These are phyloP conservation scores for Cyberlindnera suaveolens DNA, from an alignment of 805 yeast genomes.

Conservation along the genomic window DNA sequence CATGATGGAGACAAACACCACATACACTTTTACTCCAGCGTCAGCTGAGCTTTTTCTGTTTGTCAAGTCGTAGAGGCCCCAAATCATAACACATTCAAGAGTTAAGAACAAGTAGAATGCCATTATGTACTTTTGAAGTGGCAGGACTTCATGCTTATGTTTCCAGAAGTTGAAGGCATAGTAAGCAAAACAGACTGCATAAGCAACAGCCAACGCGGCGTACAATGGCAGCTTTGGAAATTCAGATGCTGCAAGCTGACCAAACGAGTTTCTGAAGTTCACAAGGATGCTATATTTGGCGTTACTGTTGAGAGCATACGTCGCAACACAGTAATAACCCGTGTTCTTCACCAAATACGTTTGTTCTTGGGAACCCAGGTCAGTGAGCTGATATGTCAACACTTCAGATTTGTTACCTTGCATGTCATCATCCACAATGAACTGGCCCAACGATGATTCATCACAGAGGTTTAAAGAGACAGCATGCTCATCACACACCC, in stretches of 20 bases:
- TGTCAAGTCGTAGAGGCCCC: slow-evolving; percentile 86
- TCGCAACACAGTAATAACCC: slow-evolving; percentile 89
- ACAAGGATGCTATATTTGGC: slow-evolving; percentile 54
- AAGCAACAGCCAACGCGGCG: slow-evolving; percentile 77
- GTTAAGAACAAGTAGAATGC: slow-evolving; percentile 81
- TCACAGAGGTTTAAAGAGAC: slow-evolving; percentile 52
- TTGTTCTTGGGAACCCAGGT: slow-evolving; percentile 54
- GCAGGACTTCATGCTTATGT: slow-evolving; percentile 80
- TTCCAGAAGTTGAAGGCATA: slow-evolving; percentile 82
- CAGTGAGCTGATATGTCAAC: slow-evolving; percentile 46
- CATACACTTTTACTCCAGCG: slow-evolving; percentile 62
- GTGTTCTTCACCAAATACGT: slow-evolving; percentile 65
- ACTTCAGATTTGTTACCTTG: slow-evolving; percentile 47
- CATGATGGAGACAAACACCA: slow-evolving; percentile 70
- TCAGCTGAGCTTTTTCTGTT: slow-evolving; percentile 49
- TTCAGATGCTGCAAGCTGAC: slow-evolving; percentile 83
- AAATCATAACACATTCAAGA: slow-evolving; percentile 75
- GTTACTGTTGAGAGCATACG: slow-evolving; percentile 37
- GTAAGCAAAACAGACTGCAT: slow-evolving; percentile 73
- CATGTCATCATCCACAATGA: slow-evolving; percentile 44
- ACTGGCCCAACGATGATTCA: slow-evolving; percentile 48
- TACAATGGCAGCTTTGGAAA: slow-evolving; percentile 87
- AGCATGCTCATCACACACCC: slow-evolving; percentile 71
- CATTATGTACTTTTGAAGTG: slow-evolving; percentile 85
- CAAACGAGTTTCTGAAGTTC: slow-evolving; percentile 87